These are phyloP conservation scores for Trichocladium antarcticum DNA, from an alignment of 495 filamentous ascomycete genomes.

Conservation along the genomic window DNA sequence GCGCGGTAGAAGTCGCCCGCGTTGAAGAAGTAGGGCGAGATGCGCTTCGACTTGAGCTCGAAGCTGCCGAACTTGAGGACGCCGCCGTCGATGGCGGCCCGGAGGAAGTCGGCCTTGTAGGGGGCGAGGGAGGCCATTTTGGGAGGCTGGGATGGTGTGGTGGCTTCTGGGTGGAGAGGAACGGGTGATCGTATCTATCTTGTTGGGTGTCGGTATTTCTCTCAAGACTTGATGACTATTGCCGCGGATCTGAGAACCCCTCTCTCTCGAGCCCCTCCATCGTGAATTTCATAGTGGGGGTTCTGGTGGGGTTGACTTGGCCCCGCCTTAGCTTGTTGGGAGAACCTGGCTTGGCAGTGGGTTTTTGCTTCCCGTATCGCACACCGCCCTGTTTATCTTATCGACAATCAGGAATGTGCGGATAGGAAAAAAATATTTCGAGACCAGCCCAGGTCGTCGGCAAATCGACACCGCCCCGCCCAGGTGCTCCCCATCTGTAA, in stretches of 20 bases:
- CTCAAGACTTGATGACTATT: not conserved
- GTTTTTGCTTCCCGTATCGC: not conserved
- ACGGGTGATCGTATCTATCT: no score
- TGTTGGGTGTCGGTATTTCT: not conserved
- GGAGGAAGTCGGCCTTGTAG: slow-evolving; percentile 57
- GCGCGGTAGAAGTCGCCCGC: slow-evolving; percentile 75
- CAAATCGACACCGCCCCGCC: slow-evolving; percentile 24
- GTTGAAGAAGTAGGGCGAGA: slow-evolving; percentile 98
- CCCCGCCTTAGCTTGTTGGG: not conserved
- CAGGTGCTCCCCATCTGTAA: slow-evolving; percentile 6
- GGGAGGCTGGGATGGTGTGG: not conserved
- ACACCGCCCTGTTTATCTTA: slow-evolving; percentile 24
- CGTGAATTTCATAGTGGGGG: not conserved
- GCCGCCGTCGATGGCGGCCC: slow-evolving; percentile 56
- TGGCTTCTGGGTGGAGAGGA: no score
- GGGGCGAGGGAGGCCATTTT: slow-evolving; percentile 30
- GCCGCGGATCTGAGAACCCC: not conserved
- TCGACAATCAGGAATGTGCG: slow-evolving; percentile 11
- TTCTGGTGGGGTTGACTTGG: not conserved
- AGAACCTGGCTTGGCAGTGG: not conserved
- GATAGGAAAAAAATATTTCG: slow-evolving; percentile 27
- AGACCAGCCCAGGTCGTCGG: slow-evolving; percentile 1
- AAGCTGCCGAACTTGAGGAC: slow-evolving; percentile 83
- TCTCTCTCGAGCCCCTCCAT: not conserved
- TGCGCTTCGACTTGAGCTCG: slow-evolving; percentile 81